Base-by-base conservation (phyloP, 805 yeast species). In the Schizosaccharomyces octosporus region DNA sequence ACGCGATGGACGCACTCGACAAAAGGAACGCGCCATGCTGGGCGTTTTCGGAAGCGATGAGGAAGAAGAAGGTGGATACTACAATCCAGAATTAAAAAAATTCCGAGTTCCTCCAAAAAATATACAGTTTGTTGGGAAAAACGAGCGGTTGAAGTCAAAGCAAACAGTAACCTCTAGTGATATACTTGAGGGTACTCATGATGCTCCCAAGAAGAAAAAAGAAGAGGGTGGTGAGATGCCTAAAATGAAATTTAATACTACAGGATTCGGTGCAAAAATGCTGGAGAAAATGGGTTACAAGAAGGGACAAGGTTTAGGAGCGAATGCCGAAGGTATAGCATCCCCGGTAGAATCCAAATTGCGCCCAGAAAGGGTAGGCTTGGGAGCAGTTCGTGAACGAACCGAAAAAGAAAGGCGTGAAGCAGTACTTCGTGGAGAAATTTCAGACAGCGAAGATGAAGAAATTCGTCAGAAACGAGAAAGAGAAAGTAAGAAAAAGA, bases 251-350 rank as follows among this genome's bases (percentile, higher is more conserved):
- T 59, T 43, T 24, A 41, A 43, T 48, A 59, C 48, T 19, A 31
- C 32, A 68, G 97, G 97, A 5, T 80, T 87, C 48, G 97, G 97
- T 45, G 95, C 95, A 2, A 72, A 77, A 60, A 72, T 90, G 60
- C 70, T 90, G 72, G 75, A 80, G 63, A 78, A 81, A 64, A 89
- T 90, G 97, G 98, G 98, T 0, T 89, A 86, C 71, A 76, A 77
- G 6, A 79, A 78, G 51, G 97, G 98, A 0, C 75, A 78, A 66
- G 97, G 97, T 0, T 76, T 90, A n/a, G 98, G 98, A 1, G 73
- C 73, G 4, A 69, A 75, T 29, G 80, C 81, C 1, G 77, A 77
- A 60, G 98, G 98, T 55, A 87, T 87, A 0, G 76, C 77, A 0
- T 79, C 77, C n/a, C 97, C 97, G 0, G 81, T 90, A 5, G 83